A percentile compares a stretch with the other conserved stretches of the same genome.
phyloP scores from a whole-genome alignment of 129 eudicot genomes.

The Escallonia herrerae region DNA sequence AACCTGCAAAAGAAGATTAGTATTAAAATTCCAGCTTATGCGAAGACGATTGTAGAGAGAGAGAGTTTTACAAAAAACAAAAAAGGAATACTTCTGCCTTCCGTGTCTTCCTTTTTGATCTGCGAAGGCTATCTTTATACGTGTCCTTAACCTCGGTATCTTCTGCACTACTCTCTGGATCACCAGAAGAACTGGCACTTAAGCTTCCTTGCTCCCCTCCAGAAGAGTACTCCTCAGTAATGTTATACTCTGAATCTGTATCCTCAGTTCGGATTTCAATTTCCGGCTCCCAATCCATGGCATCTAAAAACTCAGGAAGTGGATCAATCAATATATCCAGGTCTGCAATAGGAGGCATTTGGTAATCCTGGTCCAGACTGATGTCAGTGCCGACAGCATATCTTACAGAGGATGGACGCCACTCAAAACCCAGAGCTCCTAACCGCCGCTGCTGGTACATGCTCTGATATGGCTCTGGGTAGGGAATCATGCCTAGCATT shows the following conservation, averaged over 20 bases:
- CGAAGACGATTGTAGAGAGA: too few species aligned
- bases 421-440: conserved; percentile 83
- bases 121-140: conserved; percentile 46
- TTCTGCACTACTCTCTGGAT: conserved; percentile 45
- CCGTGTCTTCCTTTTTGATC: conserved; percentile 68
- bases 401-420: conserved; percentile 82
- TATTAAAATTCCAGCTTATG: not conserved
- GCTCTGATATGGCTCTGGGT: conserved; percentile 95
- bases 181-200: conserved; percentile 49
- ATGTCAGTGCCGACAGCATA: conserved; percentile 83
- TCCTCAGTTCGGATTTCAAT: conserved; percentile 77
- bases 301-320: conserved; percentile 79
- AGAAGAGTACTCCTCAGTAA: conserved; percentile 65
- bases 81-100: conserved; percentile 57
- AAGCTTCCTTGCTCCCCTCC: conserved; percentile 63
- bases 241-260: conserved; percentile 79
- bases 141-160: conserved; percentile 58
- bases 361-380: conserved; percentile 75
- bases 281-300: conserved; percentile 98
- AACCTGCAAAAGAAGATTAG: conserved; percentile 32
- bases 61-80: too few species aligned
- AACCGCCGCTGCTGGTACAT: conserved; percentile 73
- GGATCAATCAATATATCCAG: conserved; percentile 80
- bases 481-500: conserved; percentile 78
- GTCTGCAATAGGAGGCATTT: conserved; percentile 78